Evolutionary conservation across 2,329 filamentous ascomycete species (phyloP).

Genomic region (Xylariaceae sp.): DNA sequence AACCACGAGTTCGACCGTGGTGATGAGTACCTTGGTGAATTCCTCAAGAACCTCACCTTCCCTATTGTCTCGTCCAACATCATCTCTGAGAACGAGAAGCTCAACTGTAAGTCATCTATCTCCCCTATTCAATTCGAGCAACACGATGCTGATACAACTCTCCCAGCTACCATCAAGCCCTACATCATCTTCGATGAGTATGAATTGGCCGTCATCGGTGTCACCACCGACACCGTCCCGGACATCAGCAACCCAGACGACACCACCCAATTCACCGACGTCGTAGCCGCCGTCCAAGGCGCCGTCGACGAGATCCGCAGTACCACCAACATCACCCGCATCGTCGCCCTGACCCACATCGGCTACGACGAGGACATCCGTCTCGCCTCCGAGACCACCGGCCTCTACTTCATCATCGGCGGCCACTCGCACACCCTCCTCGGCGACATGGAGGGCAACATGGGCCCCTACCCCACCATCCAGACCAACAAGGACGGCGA

Average conservation of each 20-base stretch:
- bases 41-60: slow-evolving; percentile 59
- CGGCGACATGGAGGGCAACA: slow-evolving; percentile 52
- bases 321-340: slow-evolving; percentile 58
- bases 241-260: slow-evolving; percentile 54
- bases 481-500: slow-evolving; percentile 55
- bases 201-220: slow-evolving; percentile 57
- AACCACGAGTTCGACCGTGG: slow-evolving; percentile 65
- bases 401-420: slow-evolving; percentile 60
- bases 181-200: slow-evolving; percentile 60
- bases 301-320: slow-evolving; percentile 57
- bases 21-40: slow-evolving; percentile 56
- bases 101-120: slow-evolving; percentile 39
- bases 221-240: slow-evolving; percentile 55
- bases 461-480: slow-evolving; percentile 60
- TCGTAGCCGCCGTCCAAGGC: slow-evolving; percentile 53
- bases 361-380: slow-evolving; percentile 60
- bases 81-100: slow-evolving; percentile 50
- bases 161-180: slow-evolving; percentile 52
- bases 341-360: slow-evolving; percentile 62
- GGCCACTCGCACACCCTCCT: slow-evolving; percentile 44
- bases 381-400: slow-evolving; percentile 54
- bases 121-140: not conserved
- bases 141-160: not conserved
- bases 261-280: slow-evolving; percentile 54
- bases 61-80: slow-evolving; percentile 61